These are phyloP conservation scores for Claviceps pazoutovae DNA, from an alignment of 2,329 filamentous ascomycete genomes.

Conservation along the genomic window DNA sequence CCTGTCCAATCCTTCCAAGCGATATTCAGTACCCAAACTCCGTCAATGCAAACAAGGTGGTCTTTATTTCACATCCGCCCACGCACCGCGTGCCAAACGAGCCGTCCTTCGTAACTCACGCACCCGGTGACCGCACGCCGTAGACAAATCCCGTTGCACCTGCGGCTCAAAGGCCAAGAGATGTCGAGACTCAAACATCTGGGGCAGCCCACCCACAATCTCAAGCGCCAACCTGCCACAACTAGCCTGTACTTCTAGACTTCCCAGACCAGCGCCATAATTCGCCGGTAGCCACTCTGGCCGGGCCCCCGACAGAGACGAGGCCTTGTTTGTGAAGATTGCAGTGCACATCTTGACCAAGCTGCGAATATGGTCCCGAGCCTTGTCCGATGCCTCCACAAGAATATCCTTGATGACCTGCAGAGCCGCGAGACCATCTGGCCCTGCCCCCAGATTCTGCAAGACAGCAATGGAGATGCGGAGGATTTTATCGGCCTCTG, in stretches of 20 bases:
- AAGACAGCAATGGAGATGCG: constrained; percentile 35
- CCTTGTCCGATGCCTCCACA: constrained; percentile 28
- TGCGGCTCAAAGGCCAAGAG: constrained; percentile 29
- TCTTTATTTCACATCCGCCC: constrained; percentile 25
- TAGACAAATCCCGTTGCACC: constrained; percentile 32
- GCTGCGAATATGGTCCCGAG: constrained; percentile 34
- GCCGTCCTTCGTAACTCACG: constrained; percentile 38
- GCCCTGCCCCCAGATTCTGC: constrained; percentile 24
- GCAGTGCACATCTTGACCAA: constrained; percentile 32
- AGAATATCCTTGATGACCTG: constrained; percentile 35
- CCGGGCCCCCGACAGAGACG: constrained; percentile 11
- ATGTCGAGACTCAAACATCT: constrained; percentile 32
- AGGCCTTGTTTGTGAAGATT: constrained; percentile 20
- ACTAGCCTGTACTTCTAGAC: constrained; percentile 13
- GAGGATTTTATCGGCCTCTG: constrained; percentile 32
- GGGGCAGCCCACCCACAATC: constrained; percentile 33
- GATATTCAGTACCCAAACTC: neutral
- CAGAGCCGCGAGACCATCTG: constrained; percentile 34
- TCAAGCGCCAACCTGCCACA: constrained; percentile 34
- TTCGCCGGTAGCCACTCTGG: constrained; percentile 18
- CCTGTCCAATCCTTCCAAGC: neutral
- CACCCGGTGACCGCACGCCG: constrained; percentile 39
- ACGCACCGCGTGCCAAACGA: constrained; percentile 32
- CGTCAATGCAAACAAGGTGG: constrained; percentile 1
- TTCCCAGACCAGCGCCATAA: constrained; percentile 8